Base-by-base conservation (phyloP, 352 stramenopile species). In the Pythium guiyangense region DNA sequence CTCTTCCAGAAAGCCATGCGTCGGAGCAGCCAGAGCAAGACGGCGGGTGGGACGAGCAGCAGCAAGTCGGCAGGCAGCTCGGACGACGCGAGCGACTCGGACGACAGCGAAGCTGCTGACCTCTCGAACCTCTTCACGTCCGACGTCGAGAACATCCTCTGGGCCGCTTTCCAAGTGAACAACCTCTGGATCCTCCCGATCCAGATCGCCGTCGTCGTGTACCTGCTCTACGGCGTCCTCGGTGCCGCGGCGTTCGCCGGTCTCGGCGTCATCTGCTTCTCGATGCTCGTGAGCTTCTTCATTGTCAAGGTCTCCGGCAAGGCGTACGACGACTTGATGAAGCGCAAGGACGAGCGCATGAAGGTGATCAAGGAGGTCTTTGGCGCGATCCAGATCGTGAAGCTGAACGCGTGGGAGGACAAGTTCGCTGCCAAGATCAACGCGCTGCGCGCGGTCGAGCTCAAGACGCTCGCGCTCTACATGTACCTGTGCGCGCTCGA, bases 321-420 rank as follows among this genome's bases (percentile, higher is more conserved):
- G 2, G 59, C 83, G 1, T 88, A 94, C 66, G 73, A 83, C 39
- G 54, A 66, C 9, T 66, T 98, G 31, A 95, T 97, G 77, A 65
- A 71, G 54, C 65, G 76, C 29, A 94, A 89, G 45, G 96, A 98
- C 68, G 59, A 69, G 15, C 81, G 96, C 14, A 86, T 98, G 47
- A 96, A 98, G 62, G 52, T 89, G 2, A 87, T 96, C 49, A 96
- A 89, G 59, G 94, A 98, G 69, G 77, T 97, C 1, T 73, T 98
- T 49, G 66, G 77, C 25, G 80, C 84, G 11, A 98, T 98, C 59
- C 89, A 97, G 66, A 79, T 98, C 44, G n/a, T n/a, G n/a, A n/a
- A n/a, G n/a, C n/a, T n/a, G n/a, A n/a, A n/a, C n/a, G n/a, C n/a
- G n/a, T n/a, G n/a, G n/a, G n/a, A n/a, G n/a, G n/a, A n/a, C n/a